These are phyloP conservation scores for Ichthyophthirius multifiliis DNA, from an alignment of 169 alveolate genomes.

Conservation along the genomic window DNA sequence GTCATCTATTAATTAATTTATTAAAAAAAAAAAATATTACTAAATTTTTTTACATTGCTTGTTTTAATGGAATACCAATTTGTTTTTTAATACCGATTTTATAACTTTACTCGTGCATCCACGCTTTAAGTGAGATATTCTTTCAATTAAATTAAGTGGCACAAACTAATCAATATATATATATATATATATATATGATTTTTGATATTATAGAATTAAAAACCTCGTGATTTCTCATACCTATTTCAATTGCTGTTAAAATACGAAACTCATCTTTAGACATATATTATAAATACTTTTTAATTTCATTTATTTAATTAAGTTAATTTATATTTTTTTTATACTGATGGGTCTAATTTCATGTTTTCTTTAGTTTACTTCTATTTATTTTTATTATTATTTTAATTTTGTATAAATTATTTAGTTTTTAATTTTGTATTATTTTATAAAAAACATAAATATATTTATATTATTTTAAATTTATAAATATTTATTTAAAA, in stretches of 20 bases:
- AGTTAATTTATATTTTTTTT: background rate
- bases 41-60: conserved; percentile 62
- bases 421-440: no score
- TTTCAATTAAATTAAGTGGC: conserved; percentile 93
- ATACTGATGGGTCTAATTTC: conserved; percentile 24
- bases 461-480: no score
- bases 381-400: no score
- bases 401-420: no score
- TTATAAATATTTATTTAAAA: no score
- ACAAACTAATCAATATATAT: conserved; percentile 67
- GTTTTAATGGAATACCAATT: conserved; percentile 91
- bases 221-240: conserved; percentile 97
- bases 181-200: background rate
- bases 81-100: conserved; percentile 89
- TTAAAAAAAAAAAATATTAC: background rate
- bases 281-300: conserved; percentile 63
- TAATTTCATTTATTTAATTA: background rate
- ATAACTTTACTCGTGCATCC: conserved; percentile 87
- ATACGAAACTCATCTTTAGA: conserved; percentile 90
- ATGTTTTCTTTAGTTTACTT: background rate
- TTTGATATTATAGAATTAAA: background rate
- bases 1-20: conserved; percentile 72
- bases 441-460: no score
- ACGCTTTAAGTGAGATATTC: conserved; percentile 95
- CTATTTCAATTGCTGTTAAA: conserved; percentile 97